phyloP scores from a whole-genome alignment of 176 grass and related monocot genomes.

The Eragrostis curvula region DNA sequence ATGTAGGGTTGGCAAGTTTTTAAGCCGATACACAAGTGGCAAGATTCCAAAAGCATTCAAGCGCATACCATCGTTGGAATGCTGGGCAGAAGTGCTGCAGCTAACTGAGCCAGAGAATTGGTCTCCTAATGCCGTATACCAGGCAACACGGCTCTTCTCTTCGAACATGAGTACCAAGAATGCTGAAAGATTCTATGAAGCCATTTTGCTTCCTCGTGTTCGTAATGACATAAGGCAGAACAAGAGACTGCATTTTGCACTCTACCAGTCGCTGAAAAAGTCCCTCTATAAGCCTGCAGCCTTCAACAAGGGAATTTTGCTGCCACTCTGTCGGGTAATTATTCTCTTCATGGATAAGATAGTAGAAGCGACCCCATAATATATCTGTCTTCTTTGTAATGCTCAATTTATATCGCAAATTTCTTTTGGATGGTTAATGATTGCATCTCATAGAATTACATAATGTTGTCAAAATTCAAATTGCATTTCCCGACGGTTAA shows the following conservation, averaged over 20 bases:
- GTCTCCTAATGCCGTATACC: constrained; percentile 91
- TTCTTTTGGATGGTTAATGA: constrained; percentile 2
- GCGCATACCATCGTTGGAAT: constrained; percentile 70
- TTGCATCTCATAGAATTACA: constrained; percentile 7
- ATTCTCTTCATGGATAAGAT: background rate
- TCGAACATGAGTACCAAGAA: constrained; percentile 82
- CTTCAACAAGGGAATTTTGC: constrained; percentile 87
- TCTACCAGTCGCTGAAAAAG: constrained; percentile 86
- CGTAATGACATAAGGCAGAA: constrained; percentile 86
- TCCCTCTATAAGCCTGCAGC: constrained; percentile 83
- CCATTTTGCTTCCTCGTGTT: constrained; percentile 76
- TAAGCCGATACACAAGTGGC: constrained; percentile 84
- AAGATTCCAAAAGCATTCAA: constrained; percentile 91
- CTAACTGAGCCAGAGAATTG: constrained; percentile 87
- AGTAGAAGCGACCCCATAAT: background rate
- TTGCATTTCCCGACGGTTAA: background rate
- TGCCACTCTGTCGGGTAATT: constrained; percentile 92
- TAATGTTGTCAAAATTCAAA: background rate
- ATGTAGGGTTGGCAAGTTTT: constrained; percentile 75
- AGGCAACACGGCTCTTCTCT: constrained; percentile 88
- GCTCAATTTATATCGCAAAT: background rate
- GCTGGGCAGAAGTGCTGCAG: constrained; percentile 82
- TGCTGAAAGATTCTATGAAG: constrained; percentile 72
- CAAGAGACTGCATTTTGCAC: constrained; percentile 87
- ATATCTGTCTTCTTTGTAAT: background rate